phyloP scores from a whole-genome alignment of 2,329 filamentous ascomycete species.

The Sporothrix mexicana region DNA sequence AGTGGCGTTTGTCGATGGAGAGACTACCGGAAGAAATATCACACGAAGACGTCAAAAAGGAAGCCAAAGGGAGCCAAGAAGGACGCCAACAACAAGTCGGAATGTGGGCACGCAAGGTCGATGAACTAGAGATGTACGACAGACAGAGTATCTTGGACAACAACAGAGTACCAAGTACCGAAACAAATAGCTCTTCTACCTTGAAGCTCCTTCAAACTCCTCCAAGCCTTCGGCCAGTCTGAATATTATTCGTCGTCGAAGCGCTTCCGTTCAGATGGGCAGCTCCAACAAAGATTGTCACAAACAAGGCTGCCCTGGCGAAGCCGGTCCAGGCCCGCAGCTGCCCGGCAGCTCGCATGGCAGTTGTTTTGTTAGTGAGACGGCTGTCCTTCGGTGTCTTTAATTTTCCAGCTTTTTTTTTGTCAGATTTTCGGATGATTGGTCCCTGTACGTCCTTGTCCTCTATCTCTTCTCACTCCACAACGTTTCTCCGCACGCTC shows the following conservation, averaged over 20 bases:
- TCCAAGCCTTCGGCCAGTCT: background rate
- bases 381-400: background rate
- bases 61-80: conserved; percentile 1
- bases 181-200: conserved; percentile 2
- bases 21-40: background rate
- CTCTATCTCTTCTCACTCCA: background rate
- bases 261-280: background rate
- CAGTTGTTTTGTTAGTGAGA: background rate
- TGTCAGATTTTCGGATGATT: no score
- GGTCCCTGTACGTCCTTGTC: no score
- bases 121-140: background rate
- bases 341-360: background rate
- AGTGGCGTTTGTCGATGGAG: no score
- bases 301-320: background rate
- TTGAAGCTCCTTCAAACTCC: background rate
- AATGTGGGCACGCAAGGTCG: background rate
- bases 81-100: background rate
- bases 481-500: conserved; percentile 9
- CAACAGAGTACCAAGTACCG: conserved; percentile 30
- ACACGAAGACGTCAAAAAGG: background rate
- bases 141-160: no score
- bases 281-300: no score
- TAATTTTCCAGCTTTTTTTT: conserved; percentile 2
- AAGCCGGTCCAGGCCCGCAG: background rate
- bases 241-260: background rate